These are phyloP conservation scores for Lentinus brumalis DNA, from an alignment of 768 basidiomycete species.

Conservation along the genomic window DNA sequence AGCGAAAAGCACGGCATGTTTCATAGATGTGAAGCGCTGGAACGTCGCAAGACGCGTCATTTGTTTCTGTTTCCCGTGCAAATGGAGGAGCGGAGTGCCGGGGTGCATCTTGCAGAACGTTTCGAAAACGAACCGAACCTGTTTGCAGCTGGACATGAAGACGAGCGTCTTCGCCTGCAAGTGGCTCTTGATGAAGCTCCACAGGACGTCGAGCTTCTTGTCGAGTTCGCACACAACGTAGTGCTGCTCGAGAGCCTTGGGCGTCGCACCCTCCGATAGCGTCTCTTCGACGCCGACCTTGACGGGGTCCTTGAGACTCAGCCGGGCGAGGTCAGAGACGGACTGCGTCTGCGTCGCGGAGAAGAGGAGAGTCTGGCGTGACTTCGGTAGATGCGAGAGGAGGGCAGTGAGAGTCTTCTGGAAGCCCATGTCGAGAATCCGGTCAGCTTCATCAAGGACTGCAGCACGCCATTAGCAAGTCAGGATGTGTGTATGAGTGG, in stretches of 20 bases:
- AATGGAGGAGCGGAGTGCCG: conserved; percentile 86
- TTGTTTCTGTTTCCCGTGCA: conserved; percentile 98
- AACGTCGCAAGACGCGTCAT: conserved; percentile 84
- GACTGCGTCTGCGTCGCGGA: conserved; percentile 96
- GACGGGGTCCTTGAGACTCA: conserved; percentile 83
- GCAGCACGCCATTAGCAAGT: not conserved
- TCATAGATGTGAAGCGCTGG: conserved; percentile 77
- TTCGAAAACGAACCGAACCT: conserved; percentile 96
- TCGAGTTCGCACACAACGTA: conserved; percentile 84
- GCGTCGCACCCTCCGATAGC: conserved; percentile 56
- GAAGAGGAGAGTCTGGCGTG: conserved; percentile 93
- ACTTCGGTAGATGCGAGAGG: conserved; percentile 86
- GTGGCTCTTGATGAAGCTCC: conserved; percentile 94
- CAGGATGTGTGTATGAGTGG: not conserved
- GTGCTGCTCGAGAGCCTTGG: conserved; percentile 82
- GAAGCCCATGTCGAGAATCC: conserved; percentile 97
- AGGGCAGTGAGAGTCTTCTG: conserved; percentile 86
- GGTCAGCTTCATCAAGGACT: conserved; percentile 97
- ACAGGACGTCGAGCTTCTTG: conserved; percentile 87
- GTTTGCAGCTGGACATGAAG: conserved; percentile 94
- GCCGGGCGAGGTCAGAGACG: conserved; percentile 82
- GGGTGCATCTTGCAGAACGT: conserved; percentile 96
- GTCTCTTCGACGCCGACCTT: conserved; percentile 66
- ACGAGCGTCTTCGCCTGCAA: conserved; percentile 90
- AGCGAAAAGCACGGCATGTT: conserved; percentile 86